Evolutionary conservation across 768 basidiomycete genomes (phyloP), one percentile per base, ranked within the genome.

Genomic region (Boletellus emodensis): DNA sequence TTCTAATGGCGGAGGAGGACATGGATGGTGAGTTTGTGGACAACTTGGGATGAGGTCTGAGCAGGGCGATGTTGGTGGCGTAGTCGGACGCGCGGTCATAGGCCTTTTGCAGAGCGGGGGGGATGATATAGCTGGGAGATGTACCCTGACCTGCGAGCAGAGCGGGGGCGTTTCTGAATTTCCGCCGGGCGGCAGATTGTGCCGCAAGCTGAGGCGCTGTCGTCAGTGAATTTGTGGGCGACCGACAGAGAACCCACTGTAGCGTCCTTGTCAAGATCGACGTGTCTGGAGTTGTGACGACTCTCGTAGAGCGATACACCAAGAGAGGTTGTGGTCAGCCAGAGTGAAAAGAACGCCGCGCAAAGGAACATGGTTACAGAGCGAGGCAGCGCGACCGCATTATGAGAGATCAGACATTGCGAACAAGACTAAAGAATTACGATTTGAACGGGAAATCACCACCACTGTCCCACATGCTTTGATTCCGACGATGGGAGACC

Each of bases 1-100:
- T 9, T 20, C 48, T 41, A 17, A 52, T 15, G 6, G 20, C 17
- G n/a, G 40, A 30, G 8, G 39, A 28, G 8, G 39, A 28, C 26
- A 28, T 30, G 1, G 17, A 35, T 12, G 48, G 24, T 14, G 33
- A 35, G 15, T 15, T 6, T n/a, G 38, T 14, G 17, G 40, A 51
- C 13, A 46, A 43, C 4, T 30, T 35, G 44, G 43, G 32, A 3
- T 18, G 43, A 41, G 44, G 42, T 20, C 3, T 40, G 37, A 51
- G 47, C 1, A 44, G n/a, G 24, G 50, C 4, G 1, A 53, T 42
- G 44, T 51, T 51, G 46, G 57, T 59, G 7, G 44, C 60, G 24
- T 49, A 12, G 42, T 63, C 62, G 48, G 61, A 59, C 11, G 60
- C 59, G 17, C 37, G 52, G 47, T 62, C 28, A 42, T 61, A 62